Percentiles rank a stretch among this genome's conserved stretches.
Evolutionary conservation across 495 filamentous ascomycete species (phyloP).

Genomic region (Aspergillus steynii): DNA sequence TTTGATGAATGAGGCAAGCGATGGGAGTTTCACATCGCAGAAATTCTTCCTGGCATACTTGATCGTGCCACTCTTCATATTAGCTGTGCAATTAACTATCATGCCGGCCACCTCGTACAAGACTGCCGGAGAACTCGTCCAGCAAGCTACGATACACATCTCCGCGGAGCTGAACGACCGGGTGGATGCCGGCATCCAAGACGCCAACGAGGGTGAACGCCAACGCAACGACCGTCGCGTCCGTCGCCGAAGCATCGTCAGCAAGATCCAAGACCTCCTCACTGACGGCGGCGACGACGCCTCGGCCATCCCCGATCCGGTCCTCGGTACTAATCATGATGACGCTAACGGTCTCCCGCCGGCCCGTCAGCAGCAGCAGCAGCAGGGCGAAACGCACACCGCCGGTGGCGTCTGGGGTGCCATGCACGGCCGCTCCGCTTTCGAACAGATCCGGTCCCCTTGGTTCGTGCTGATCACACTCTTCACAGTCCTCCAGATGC

Average conservation of each 20-base stretch:
- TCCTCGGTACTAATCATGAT: slow-evolving; percentile 10
- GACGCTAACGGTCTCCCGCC: slow-evolving; percentile 8
- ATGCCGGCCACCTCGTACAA: slow-evolving; percentile 86
- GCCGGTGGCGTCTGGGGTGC: slow-evolving; percentile 82
- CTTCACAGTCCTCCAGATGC: slow-evolving; percentile 92
- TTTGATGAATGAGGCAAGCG: slow-evolving; percentile 65
- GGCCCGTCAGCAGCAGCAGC: not conserved
- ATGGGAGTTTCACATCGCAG: slow-evolving; percentile 60
- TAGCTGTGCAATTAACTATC: slow-evolving; percentile 66
- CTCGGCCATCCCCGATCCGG: slow-evolving; percentile 10
- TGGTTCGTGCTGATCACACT: slow-evolving; percentile 88
- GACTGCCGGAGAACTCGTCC: slow-evolving; percentile 79
- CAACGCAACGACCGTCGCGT: slow-evolving; percentile 63
- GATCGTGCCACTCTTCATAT: slow-evolving; percentile 68
- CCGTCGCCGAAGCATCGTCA: slow-evolving; percentile 66
- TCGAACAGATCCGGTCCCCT: slow-evolving; percentile 72
- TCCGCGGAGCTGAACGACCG: slow-evolving; percentile 54
- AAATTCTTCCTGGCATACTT: slow-evolving; percentile 80
- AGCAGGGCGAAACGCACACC: slow-evolving; percentile 9
- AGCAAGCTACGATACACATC: slow-evolving; percentile 61
- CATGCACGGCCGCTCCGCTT: slow-evolving; percentile 72
- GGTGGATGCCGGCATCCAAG: slow-evolving; percentile 51
- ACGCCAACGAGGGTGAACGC: slow-evolving; percentile 54
- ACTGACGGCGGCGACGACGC: slow-evolving; percentile 52
- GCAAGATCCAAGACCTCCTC: slow-evolving; percentile 73